Evolutionary conservation across 1,284 basidiomycete species (phyloP), one percentile per base, ranked within the genome.

Genomic region (Schizopora paradoxa): DNA sequence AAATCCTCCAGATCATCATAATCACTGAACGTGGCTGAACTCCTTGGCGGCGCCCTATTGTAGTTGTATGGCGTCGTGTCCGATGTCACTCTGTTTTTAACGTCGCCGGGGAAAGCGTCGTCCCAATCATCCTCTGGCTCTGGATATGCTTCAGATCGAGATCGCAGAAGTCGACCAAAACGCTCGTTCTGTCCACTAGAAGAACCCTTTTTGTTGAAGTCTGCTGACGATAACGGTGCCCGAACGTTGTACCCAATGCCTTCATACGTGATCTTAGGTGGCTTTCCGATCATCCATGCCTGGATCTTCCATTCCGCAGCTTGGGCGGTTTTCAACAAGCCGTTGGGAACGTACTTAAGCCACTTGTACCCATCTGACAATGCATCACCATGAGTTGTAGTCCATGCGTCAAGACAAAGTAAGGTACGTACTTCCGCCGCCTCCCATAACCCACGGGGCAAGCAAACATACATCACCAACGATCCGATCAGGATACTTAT

Each of bases 301-400:
- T 96, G 91, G 41, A 98, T 72, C 62, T 86, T 91, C 93, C 93
- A 98, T 58, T 99, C 95, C 0, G 95, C 95, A 3, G 91, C 91
- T 60, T 96, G 92, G 0, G 94, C 95, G 0, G 92, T 94, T 69
- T 89, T 92, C 56, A 99, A 75, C 33, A 99, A 78, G 16, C 88
- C 84, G 51, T 91, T 92, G 0, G 95, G 95, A 1, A 99, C 86
- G 61, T 94, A 98, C 62, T 93, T 95, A 48, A 99, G 73, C 92
- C 93, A 97, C 60, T 89, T 93, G 68, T 96, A 98, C 14, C 87
- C 86, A 58, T 76, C 80, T 83, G 47, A 48, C 5, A 35, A 3
- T 29, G 18, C 43, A 45, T 54, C n/a, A 51, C 41, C 14, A 28
- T 42, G 56, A 25, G 60, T 48, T n/a, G 38, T 33, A n/a, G 40